Conservation (phyloP, 2,329 filamentous ascomycete species). For the Colletotrichum magnum region DNA sequence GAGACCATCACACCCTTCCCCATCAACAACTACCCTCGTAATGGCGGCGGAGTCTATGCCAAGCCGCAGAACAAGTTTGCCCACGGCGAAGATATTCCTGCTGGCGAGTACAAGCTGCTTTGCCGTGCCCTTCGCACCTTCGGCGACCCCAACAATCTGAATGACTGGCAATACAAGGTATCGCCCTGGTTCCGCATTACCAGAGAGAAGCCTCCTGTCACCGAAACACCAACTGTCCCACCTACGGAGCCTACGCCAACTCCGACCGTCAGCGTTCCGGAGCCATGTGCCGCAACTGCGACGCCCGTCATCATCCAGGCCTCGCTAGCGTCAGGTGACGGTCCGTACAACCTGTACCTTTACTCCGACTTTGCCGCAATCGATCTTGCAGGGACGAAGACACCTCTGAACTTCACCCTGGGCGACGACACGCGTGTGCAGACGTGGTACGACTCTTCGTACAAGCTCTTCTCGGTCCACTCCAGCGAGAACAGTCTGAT, state of each 20-base stretch:
- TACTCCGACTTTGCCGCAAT: slow-evolving; percentile 41
- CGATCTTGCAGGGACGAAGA: slow-evolving; percentile 29
- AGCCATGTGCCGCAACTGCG: slow-evolving; percentile 18
- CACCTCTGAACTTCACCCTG: slow-evolving; percentile 10
- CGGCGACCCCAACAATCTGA: too few species aligned
- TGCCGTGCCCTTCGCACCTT: too few species aligned
- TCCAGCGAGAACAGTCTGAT: slow-evolving; percentile 42
- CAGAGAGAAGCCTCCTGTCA: slow-evolving; percentile 26
- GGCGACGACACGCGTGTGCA: not conserved
- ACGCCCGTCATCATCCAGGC: slow-evolving; percentile 26
- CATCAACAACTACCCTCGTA: slow-evolving; percentile 14
- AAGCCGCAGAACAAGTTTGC: too few species aligned
- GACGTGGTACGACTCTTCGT: slow-evolving; percentile 2
- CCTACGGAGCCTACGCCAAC: slow-evolving; percentile 21
- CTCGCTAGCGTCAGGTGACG: slow-evolving; percentile 28
- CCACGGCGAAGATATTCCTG: too few species aligned
- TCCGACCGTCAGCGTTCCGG: slow-evolving; percentile 16
- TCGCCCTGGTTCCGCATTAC: slow-evolving; percentile 38
- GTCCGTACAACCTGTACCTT: slow-evolving; percentile 29
- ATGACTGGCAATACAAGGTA: too few species aligned
- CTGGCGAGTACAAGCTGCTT: too few species aligned
- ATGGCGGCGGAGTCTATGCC: too few species aligned
- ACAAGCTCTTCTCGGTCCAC: slow-evolving; percentile 29
- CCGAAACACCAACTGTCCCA: slow-evolving; percentile 3
- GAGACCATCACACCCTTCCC: slow-evolving; percentile 18